Percentiles rank a stretch among this genome's conserved stretches.
Evolutionary conservation across 1,284 basidiomycete species (phyloP).

Genomic region (Mycosarcoma mackinlayi): DNA sequence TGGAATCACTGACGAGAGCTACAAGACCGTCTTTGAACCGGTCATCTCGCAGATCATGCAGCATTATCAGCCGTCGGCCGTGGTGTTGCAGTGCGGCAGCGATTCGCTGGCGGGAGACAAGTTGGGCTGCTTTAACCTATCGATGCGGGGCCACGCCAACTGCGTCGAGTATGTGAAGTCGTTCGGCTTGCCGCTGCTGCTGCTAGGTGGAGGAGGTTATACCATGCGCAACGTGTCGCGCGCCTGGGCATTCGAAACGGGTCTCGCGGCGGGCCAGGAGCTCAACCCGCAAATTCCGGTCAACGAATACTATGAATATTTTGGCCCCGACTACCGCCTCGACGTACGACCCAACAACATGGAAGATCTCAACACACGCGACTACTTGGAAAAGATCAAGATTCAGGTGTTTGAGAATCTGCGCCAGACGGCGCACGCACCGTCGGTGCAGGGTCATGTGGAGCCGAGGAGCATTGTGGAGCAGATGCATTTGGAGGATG

Average conservation of each 20-base stretch:
- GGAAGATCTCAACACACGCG: constrained; percentile 91
- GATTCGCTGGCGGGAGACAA: constrained; percentile 97
- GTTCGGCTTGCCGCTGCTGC: constrained; percentile 89
- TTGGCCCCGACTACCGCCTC: constrained; percentile 96
- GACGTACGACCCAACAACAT: constrained; percentile 96
- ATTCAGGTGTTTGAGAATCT: constrained; percentile 83
- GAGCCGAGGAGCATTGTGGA: constrained; percentile 52
- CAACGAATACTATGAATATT: constrained; percentile 87
- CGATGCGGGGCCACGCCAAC: constrained; percentile 96
- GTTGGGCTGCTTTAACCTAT: constrained; percentile 93
- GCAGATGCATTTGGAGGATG: constrained; percentile 39
- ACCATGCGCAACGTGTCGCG: constrained; percentile 98
- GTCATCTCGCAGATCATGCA: constrained; percentile 96
- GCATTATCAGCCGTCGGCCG: constrained; percentile 91
- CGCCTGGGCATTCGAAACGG: constrained; percentile 98
- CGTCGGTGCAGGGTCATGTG: constrained; percentile 62
- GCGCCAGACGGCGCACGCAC: constrained; percentile 59
- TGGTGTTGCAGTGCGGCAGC: constrained; percentile 98
- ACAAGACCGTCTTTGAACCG: constrained; percentile 94
- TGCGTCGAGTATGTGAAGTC: constrained; percentile 97
- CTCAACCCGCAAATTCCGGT: constrained; percentile 75
- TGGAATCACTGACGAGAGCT: constrained; percentile 94
- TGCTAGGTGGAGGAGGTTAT: constrained; percentile 97
- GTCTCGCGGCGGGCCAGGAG: constrained; percentile 93
- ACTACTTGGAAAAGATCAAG: constrained; percentile 92